Evolutionary conservation across 2,329 filamentous ascomycete species (phyloP).

Genomic region (Lachnellula hyalina): DNA sequence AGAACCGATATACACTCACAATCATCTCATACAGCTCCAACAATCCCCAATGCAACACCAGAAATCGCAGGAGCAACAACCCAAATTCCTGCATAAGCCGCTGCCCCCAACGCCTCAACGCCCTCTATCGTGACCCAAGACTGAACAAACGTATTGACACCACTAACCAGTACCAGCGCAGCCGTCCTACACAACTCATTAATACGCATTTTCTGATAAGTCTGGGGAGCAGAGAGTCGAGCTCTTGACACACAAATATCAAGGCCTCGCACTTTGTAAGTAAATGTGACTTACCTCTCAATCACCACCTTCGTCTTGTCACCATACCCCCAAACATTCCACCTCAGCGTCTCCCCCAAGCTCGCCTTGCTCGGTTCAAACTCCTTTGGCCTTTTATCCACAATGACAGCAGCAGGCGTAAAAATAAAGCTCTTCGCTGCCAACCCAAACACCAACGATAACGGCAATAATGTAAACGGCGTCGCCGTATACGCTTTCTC

Average conservation of each 20-base stretch:
- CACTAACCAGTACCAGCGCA: conserved; percentile 52
- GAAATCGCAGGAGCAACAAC: conserved; percentile 56
- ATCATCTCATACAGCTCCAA: conserved; percentile 41
- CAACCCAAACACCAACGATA: conserved; percentile 54
- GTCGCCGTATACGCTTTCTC: conserved; percentile 60
- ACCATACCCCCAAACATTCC: conserved; percentile 67
- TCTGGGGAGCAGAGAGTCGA: no score
- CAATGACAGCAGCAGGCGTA: conserved; percentile 55
- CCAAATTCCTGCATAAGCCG: conserved; percentile 71
- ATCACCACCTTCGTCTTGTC: conserved; percentile 58
- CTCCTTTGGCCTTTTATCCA: conserved; percentile 43
- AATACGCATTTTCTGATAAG: no score
- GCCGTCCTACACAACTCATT: conserved; percentile 43
- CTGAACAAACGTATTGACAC: conserved; percentile 56
- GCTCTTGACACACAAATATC: no score
- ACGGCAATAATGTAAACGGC: conserved; percentile 54
- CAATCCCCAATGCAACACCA: conserved; percentile 49
- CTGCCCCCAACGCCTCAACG: conserved; percentile 64
- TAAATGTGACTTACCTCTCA: conserved; percentile 29
- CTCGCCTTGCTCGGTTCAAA: conserved; percentile 63
- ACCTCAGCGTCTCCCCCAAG: conserved; percentile 63
- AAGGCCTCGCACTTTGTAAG: no score
- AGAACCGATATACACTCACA: not conserved
- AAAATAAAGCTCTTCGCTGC: conserved; percentile 76
- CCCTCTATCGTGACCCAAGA: conserved; percentile 63